These are phyloP conservation scores for Flaveria linearis DNA, from an alignment of 129 eudicot genomes.

Conservation along the genomic window DNA sequence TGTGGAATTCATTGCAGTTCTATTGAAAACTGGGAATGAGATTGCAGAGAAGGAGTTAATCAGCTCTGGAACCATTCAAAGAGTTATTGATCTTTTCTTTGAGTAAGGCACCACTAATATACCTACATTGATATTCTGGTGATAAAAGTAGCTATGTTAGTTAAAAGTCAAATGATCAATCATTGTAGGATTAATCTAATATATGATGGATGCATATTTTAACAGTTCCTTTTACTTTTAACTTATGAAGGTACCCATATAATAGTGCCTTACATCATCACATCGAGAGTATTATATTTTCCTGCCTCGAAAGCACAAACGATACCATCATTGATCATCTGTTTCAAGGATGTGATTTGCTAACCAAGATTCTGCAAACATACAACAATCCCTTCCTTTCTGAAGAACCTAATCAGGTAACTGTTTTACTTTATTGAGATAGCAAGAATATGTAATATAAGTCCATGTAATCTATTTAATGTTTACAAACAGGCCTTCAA, in stretches of 20 bases:
- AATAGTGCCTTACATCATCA: slow-evolving; percentile 93
- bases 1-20: slow-evolving; percentile 85
- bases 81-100: slow-evolving; percentile 84
- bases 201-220: not conserved
- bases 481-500: not conserved
- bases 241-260: slow-evolving; percentile 74
- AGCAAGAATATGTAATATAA: not conserved
- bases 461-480: not conserved
- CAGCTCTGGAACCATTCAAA: slow-evolving; percentile 69
- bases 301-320: slow-evolving; percentile 82
- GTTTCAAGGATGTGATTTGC: slow-evolving; percentile 59
- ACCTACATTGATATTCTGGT: not conserved
- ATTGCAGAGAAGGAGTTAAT: slow-evolving; percentile 81
- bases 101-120: slow-evolving; percentile 52
- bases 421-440: not conserved
- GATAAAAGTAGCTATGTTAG: not conserved
- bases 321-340: slow-evolving; percentile 63
- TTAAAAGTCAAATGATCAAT: not conserved
- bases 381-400: slow-evolving; percentile 55
- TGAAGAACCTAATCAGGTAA: slow-evolving; percentile 58
- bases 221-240: not conserved
- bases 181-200: not conserved
- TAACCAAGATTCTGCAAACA: slow-evolving; percentile 54
- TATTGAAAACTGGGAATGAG: slow-evolving; percentile 78
- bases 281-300: slow-evolving; percentile 77